These are phyloP conservation scores for Brassica carinata DNA, from an alignment of 345 rosid genomes.

Conservation along the genomic window DNA sequence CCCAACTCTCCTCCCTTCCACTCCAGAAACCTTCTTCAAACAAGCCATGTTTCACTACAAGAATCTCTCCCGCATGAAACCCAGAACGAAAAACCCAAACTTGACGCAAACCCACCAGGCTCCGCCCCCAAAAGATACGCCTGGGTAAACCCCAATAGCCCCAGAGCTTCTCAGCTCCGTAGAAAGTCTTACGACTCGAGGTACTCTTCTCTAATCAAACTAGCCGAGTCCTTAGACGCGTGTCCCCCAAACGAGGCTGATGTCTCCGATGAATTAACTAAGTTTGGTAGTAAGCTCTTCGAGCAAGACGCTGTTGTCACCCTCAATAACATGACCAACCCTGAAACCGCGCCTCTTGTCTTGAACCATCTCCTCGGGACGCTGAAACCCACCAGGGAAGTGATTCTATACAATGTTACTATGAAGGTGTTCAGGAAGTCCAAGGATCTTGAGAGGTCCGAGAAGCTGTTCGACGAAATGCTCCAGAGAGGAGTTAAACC, in stretches of 20 bases:
- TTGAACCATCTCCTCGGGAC: conserved; percentile 53
- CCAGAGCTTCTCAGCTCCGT: conserved; percentile 70
- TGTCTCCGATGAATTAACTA: conserved; percentile 48
- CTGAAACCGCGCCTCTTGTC: conserved; percentile 61
- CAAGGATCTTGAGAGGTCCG: conserved; percentile 61
- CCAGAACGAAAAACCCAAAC: conserved; percentile 18
- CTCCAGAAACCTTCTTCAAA: conserved; percentile 43
- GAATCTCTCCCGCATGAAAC: conserved; percentile 43
- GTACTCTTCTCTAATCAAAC: conserved; percentile 66
- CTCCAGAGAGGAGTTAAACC: conserved; percentile 66
- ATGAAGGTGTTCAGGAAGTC: conserved; percentile 71
- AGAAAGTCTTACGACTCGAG: conserved; percentile 68
- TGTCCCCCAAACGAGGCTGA: conserved; percentile 47
- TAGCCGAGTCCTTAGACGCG: conserved; percentile 61
- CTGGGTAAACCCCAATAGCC: conserved; percentile 90
- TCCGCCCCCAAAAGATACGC: conserved; percentile 46
- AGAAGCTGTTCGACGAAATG: conserved; percentile 81
- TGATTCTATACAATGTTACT: conserved; percentile 78
- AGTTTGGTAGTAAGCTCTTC: conserved; percentile 52
- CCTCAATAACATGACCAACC: conserved; percentile 79
- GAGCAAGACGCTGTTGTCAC: conserved; percentile 86
- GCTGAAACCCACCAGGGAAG: conserved; percentile 50
- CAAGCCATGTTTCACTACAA: conserved; percentile 54
- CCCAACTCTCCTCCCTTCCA: conserved; percentile 32
- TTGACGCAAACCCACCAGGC: conserved; percentile 36